Percentiles rank a stretch among this genome's conserved stretches.
Evolutionary conservation across 2,329 filamentous ascomycete genomes (phyloP).

Genomic region (Pochonia chlamydosporia): DNA sequence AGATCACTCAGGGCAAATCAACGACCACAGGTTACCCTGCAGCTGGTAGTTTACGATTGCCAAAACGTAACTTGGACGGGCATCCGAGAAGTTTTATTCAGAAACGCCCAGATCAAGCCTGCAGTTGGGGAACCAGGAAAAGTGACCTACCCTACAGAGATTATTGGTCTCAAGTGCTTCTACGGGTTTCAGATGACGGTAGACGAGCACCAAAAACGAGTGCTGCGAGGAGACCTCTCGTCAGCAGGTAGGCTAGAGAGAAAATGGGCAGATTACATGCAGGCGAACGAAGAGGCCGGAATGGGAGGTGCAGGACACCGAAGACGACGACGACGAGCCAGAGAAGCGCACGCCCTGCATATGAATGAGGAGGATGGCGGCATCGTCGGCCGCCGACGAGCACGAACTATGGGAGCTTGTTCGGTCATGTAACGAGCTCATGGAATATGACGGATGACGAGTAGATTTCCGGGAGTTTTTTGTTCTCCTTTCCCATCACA

Average conservation of each 20-base stretch:
- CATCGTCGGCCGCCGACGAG: slow-evolving; percentile 50
- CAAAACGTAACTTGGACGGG: slow-evolving; percentile 89
- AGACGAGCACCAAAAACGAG: slow-evolving; percentile 85
- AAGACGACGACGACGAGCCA: slow-evolving; percentile 67
- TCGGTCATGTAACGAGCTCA: slow-evolving; percentile 51
- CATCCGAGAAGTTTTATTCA: slow-evolving; percentile 76
- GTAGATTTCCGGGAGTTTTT: no score
- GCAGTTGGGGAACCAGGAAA: slow-evolving; percentile 31
- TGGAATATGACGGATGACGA: not conserved
- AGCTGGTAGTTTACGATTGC: slow-evolving; percentile 85
- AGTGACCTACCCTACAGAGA: slow-evolving; percentile 63
- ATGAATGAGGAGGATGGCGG: slow-evolving; percentile 72
- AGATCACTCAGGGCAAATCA: slow-evolving; percentile 32
- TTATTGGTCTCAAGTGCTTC: slow-evolving; percentile 87
- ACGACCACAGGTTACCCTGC: slow-evolving; percentile 57
- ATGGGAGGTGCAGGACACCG: slow-evolving; percentile 59
- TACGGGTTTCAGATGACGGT: slow-evolving; percentile 95
- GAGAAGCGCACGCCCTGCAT: slow-evolving; percentile 76
- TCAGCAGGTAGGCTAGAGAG: slow-evolving; percentile 75
- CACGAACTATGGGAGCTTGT: slow-evolving; percentile 58
- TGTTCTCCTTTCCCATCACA: not conserved
- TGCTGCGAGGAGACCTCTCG: slow-evolving; percentile 68
- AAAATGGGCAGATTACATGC: slow-evolving; percentile 94
- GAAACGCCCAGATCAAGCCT: slow-evolving; percentile 70
- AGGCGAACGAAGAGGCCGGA: slow-evolving; percentile 79